phyloP scores from a whole-genome alignment of 495 filamentous ascomycete genomes.

The Echria macrotheca region DNA sequence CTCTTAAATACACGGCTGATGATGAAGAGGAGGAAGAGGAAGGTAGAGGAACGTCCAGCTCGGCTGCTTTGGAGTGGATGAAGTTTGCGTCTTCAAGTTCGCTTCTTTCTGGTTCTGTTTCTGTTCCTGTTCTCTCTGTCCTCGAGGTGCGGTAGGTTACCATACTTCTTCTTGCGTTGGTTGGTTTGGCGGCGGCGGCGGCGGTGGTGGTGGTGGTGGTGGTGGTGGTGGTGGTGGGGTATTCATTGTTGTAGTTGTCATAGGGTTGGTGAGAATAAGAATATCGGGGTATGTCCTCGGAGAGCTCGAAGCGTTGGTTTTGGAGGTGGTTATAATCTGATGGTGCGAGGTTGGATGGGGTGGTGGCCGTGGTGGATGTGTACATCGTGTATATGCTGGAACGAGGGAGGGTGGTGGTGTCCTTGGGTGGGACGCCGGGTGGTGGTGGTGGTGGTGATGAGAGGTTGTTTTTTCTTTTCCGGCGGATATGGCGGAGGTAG shows the following conservation, averaged over 20 bases:
- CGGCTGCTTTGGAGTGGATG: neutral
- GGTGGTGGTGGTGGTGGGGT: neutral
- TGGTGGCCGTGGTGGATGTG: neutral
- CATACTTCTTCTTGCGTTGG: neutral
- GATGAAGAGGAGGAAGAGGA: too few species aligned
- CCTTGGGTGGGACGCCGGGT: neutral
- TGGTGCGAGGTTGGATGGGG: neutral
- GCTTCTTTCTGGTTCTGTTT: too few species aligned
- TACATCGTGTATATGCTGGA: neutral
- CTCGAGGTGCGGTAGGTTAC: neutral
- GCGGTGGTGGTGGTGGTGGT: neutral
- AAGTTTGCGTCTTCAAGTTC: neutral
- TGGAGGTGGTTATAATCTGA: too few species aligned
- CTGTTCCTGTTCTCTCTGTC: neutral
- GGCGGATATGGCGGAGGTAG: constrained; percentile 18
- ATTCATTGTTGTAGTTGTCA: neutral
- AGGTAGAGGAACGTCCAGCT: neutral
- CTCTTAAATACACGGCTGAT: neutral
- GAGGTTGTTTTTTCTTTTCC: neutral
- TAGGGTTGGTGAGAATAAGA: neutral
- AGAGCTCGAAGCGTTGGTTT: constrained; percentile 1
- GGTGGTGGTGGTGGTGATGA: neutral
- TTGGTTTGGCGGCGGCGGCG: neutral
- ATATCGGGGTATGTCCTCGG: neutral
- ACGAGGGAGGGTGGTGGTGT: neutral